Evolutionary conservation across 352 stramenopile genomes (phyloP), one percentile per base, ranked within the genome.

Genomic region (Phytophthora pseudosyringae): DNA sequence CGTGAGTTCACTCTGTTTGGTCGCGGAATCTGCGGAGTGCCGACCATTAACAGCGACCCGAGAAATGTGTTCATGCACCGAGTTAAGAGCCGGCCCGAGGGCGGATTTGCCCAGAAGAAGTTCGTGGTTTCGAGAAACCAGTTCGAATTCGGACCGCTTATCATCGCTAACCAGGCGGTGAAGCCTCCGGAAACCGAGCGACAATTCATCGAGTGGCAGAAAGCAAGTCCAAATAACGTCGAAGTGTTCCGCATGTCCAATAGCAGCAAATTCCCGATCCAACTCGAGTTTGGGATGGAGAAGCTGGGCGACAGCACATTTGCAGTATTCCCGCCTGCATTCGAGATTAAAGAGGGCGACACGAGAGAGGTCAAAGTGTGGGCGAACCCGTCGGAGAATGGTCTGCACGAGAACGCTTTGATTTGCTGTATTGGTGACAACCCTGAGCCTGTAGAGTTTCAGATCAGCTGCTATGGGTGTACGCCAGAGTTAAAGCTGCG

Each of bases 51-150:
- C 69, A 83, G 64, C 26, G 94, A 98, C 52, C 94, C 94, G 9
- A 76, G 91, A 35, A 98, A 98, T 59, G 88, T 98, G 3, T 98
- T 98, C 59, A 98, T 98, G 94, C 88, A 82, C 41, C 86, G 95
- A 12, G 71, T 97, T 13, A 98, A 98, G 69, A 86, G 77, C 31
- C 71, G 76, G 8, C 71, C 81, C 2, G 88, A 94, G 18, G 58
- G 72, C 6, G 59, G 69, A 8, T 83, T 93, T 67, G 80, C 97
- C 13, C 73, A 88, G 6, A 98, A 98, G 56, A 94, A 96, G n/a
- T 98, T 94, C 49, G 88, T 98, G 2, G 57, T 96, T 4, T 90
- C 89, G 0, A 89, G 80, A 46, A 90, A 90, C 43, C 75, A 88
- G 54, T 98, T 98, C 65, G 93, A 98, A 43, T 98, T 98, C 53